Base-by-base conservation (phyloP, 2,329 filamentous ascomycete genomes). In the Capronia americana region DNA sequence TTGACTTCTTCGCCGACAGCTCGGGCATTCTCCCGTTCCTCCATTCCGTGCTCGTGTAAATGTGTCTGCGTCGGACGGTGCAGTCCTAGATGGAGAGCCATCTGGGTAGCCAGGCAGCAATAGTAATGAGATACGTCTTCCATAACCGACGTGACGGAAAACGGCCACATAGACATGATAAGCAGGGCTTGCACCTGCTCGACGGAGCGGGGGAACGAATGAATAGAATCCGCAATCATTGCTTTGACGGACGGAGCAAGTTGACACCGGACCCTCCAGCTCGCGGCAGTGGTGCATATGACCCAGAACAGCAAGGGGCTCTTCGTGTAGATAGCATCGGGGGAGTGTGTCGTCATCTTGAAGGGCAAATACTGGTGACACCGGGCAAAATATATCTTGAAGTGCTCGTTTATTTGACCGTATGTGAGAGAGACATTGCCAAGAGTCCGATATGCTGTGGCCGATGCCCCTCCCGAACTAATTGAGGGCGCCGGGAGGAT, bases 121-220 rank as follows among this genome's bases (percentile, higher is more conserved):
- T 71, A 55, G 14, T 62, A 63, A 14, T 63, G 41, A 2, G 70
- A 70, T 12, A 53, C 65, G 41, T 73, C 71, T 8, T 65, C 64
- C 1, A 55, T 65, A 0, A 72, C 48, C 20, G 71, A 70, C 6
- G 67, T 70, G 8, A 71, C 67, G 8, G 71, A 66, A 54, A 71
- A 70, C n/a, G 71, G 71, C 71, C 71, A 73, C 64, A 68, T 66
- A 32, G 61, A 72, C 53, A 71, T 30, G 26, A 73, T 63, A 11
- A 69, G 58, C 12, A 73, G 64, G 10, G 71, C 61, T 30, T 72
- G 70, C 20, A 73, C 69, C 28, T 68, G 57, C 26, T 70, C 64
- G 30, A 67, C 66, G 0, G 64, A 64, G 23, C 69, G 68, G 5
- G 70, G 69, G 14, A 65, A 64, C 24, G 65, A 70, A 20, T 70